phyloP scores from a whole-genome alignment of 805 yeast species.

The Nakazawaea ambrosiae region DNA sequence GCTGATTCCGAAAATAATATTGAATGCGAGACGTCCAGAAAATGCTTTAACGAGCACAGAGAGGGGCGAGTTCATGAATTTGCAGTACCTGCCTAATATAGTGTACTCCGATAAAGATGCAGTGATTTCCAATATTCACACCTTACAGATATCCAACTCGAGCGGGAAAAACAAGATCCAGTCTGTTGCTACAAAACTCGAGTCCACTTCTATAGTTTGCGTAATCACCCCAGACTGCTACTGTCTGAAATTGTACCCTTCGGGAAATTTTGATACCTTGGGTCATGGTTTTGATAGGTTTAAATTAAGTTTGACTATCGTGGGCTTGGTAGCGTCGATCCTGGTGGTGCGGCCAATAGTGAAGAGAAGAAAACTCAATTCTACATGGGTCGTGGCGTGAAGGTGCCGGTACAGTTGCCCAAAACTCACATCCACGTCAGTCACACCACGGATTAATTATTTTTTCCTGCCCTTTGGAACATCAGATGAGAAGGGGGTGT shows the following conservation, averaged over 20 bases:
- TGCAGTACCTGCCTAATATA: conserved; percentile 62
- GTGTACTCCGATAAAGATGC: conserved; percentile 38
- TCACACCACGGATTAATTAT: too few relatives aligned
- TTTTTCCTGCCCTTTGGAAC: background rate
- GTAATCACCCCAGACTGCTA: conserved; percentile 64
- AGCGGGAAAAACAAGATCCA: conserved; percentile 30
- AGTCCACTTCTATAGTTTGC: conserved; percentile 74
- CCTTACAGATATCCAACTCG: conserved; percentile 11
- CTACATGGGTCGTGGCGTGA: conserved; percentile 37
- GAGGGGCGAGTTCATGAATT: conserved; percentile 48
- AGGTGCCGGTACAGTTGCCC: background rate
- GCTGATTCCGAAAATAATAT: conserved; percentile 59
- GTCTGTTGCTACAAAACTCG: conserved; percentile 54
- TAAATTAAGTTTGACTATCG: conserved; percentile 56
- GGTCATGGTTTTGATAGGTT: conserved; percentile 59
- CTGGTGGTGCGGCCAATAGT: conserved; percentile 53
- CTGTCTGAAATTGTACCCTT: conserved; percentile 74
- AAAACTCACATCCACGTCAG: background rate
- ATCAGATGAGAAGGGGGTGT: background rate
- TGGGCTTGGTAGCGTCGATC: conserved; percentile 38
- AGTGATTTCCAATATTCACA: conserved; percentile 13
- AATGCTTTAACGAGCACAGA: conserved; percentile 47
- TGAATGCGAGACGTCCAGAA: conserved; percentile 65
- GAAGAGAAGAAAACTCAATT: conserved; percentile 41
- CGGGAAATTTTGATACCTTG: conserved; percentile 75